These are phyloP conservation scores for Firmiana major DNA, from an alignment of 345 rosid genomes.

Conservation along the genomic window DNA sequence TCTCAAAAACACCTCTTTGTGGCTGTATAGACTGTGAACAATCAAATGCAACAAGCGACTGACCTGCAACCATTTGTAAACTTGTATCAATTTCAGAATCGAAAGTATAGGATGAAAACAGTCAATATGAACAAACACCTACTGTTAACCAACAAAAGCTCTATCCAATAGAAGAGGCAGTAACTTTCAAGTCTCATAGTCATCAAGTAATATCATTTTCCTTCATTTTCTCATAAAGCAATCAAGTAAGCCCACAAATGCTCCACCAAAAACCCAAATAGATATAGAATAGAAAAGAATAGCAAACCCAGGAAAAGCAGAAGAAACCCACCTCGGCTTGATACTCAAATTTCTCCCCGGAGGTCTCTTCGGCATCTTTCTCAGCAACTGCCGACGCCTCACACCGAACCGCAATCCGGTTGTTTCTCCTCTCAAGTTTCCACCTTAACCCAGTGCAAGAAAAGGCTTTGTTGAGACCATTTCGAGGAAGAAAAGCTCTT, in stretches of 20 bases:
- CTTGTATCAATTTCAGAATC: not conserved
- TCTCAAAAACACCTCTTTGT: constrained; percentile 82
- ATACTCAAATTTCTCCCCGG: constrained; percentile 93
- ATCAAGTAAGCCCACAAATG: not conserved
- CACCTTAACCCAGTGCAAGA: constrained; percentile 50
- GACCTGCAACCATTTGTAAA: constrained; percentile 51
- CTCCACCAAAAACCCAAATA: too few species aligned
- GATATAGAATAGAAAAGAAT: not conserved
- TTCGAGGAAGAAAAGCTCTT: constrained; percentile 45
- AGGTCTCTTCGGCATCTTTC: constrained; percentile 65
- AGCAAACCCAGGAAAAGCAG: constrained; percentile 5
- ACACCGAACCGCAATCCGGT: constrained; percentile 52
- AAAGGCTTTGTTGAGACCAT: constrained; percentile 38
- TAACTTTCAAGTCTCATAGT: not conserved
- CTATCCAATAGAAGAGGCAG: not conserved
- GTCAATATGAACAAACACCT: not conserved
- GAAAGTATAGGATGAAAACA: not conserved
- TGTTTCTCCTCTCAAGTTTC: constrained; percentile 50
- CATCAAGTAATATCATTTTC: not conserved
- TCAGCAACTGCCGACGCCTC: constrained; percentile 77
- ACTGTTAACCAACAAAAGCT: not conserved
- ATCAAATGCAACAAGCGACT: constrained; percentile 79
- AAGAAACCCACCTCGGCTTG: constrained; percentile 86
- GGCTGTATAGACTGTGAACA: constrained; percentile 76
- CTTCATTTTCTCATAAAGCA: not conserved